Conservation (phyloP, 2,329 filamentous ascomycete genomes). For the Xylariaceae sp. region DNA sequence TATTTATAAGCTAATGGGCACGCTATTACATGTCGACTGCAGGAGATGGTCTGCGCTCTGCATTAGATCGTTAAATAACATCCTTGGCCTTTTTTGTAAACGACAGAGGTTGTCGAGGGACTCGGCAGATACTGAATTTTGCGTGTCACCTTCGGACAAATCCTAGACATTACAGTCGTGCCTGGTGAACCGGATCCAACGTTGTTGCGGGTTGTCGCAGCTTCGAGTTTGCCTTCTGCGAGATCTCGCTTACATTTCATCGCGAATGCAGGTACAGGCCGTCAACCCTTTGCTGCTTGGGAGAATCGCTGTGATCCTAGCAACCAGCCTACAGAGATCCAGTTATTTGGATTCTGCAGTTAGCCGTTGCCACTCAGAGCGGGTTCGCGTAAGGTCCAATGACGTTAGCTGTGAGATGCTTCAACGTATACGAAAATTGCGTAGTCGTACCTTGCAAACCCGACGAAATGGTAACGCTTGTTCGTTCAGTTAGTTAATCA, state of each 20-base stretch:
- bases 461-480: slow-evolving; percentile 7
- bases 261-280: slow-evolving; percentile 27
- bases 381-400: slow-evolving; percentile 23
- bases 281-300: slow-evolving; percentile 3
- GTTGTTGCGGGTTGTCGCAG: slow-evolving; percentile 22
- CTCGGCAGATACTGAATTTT: not conserved
- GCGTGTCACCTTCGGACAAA: not conserved
- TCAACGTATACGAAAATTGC: slow-evolving; percentile 11
- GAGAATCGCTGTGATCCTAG: slow-evolving; percentile 8
- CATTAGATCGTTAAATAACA: not conserved
- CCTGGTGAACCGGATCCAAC: slow-evolving; percentile 3
- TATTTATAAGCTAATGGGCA: not conserved
- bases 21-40: not conserved
- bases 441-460: slow-evolving; percentile 15
- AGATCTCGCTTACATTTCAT: slow-evolving; percentile 20
- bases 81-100: not conserved
- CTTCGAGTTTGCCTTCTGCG: slow-evolving; percentile 16
- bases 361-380: slow-evolving; percentile 13
- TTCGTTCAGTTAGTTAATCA: slow-evolving; percentile 3
- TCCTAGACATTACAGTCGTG: slow-evolving; percentile 8
- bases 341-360: slow-evolving; percentile 23
- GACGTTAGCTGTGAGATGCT: slow-evolving; percentile 6
- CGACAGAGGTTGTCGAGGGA: not conserved
- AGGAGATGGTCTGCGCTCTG: not conserved
- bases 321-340: slow-evolving; percentile 1